Base-by-base conservation (phyloP, 176 grass and related monocot genomes). In the Aegilops speltoides region DNA sequence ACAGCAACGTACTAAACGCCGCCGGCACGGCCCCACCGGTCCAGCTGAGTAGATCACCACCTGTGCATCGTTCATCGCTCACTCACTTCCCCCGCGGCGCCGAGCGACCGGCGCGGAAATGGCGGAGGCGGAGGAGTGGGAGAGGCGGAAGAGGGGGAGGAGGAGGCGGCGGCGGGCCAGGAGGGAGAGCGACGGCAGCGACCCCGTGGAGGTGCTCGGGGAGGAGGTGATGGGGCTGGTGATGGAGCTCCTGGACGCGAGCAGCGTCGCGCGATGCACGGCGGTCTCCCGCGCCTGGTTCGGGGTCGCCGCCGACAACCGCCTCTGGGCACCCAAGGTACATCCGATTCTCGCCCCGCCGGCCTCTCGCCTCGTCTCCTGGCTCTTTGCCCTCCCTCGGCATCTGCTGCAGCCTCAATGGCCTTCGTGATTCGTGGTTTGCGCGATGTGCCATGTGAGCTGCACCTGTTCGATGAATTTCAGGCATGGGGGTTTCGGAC, bases 221-320 rank as follows among this genome's bases (percentile, higher is more conserved):
- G 63, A 89, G 62, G 92, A 88, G 25, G 75, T 97, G 73, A 70
- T 88, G 77, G 73, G 71, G 76, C 86, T 86, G 74, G 91, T 97
- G 63, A 83, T 94, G 61, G 88, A 86, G 76, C 79, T 85, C 52
- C 72, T 91, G 74, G 92, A 93, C 90, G 92, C 90, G 71, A 68
- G 86, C 88, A 91, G 92, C 95, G 88, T 91, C 88, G 95, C 89
- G 81, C 91, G 89, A 79, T 95, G 93, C 77, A 90, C 87, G 15
- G 88, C 69, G 33, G 85, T 95, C 11, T 95, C 93, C 83, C 75
- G 56, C 41, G 63, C 84, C 4, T 95, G 96, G 96, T 59, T 82
- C 37, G 76, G 62, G 67, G 76, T 95, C 62, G 89, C 96, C 77
- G 79, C 56, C 80, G 78, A 59, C 76, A 88, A 94, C 87, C 78